These are phyloP conservation scores for Eucalyptus virginea DNA, from an alignment of 345 rosid species.

Conservation along the genomic window DNA sequence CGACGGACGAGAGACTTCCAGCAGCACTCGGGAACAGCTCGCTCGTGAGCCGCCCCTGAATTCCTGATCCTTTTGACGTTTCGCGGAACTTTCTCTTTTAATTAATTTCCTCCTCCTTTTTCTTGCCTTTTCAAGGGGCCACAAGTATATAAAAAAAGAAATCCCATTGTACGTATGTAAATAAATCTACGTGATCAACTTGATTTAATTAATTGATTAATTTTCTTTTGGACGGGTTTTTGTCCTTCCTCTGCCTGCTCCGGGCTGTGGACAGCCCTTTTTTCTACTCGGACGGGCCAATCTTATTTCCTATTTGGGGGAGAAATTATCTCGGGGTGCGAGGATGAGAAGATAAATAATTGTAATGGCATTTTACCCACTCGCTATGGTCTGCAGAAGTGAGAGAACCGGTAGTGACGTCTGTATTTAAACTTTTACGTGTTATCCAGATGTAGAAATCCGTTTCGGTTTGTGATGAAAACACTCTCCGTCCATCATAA, in stretches of 20 bases:
- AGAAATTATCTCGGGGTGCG: accelerated
- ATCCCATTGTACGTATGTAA: background rate
- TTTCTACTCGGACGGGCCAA: background rate
- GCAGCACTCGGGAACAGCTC: background rate
- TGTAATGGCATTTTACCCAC: background rate
- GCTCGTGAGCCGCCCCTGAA: background rate
- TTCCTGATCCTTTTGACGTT: background rate
- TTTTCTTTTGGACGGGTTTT: background rate
- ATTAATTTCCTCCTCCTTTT: background rate
- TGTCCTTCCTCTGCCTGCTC: background rate
- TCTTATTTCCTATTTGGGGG: background rate
- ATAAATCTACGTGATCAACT: background rate
- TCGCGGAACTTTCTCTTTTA: background rate
- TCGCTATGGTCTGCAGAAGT: background rate
- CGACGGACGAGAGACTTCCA: background rate
- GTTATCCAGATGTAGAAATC: no score
- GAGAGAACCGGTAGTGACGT: background rate
- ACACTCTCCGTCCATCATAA: background rate
- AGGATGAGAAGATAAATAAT: no score
- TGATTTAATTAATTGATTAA: background rate
- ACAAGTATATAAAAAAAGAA: background rate
- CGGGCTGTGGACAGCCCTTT: background rate
- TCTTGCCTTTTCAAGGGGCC: background rate
- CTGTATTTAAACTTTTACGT: accelerated
- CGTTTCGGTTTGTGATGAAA: background rate